phyloP scores from a whole-genome alignment of 306 rosid genomes.

The Malus fusca region DNA sequence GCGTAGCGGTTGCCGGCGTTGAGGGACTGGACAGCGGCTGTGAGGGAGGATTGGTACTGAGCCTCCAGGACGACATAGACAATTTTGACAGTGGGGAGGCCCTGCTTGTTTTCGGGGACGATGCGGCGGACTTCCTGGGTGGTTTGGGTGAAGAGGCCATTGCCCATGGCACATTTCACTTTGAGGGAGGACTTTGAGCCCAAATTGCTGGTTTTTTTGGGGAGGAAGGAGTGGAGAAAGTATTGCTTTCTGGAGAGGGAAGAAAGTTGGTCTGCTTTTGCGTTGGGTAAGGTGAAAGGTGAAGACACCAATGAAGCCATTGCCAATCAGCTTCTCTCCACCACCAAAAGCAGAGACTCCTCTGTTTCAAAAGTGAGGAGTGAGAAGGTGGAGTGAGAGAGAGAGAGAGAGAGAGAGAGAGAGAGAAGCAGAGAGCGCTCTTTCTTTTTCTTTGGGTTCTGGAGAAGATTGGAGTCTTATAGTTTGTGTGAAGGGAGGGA shows the following conservation, averaged over 20 bases:
- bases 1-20: slow-evolving; percentile 43
- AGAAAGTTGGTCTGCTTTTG: slow-evolving; percentile 61
- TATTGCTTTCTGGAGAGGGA: slow-evolving; percentile 56
- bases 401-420: neutral
- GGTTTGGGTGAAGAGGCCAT: slow-evolving; percentile 93
- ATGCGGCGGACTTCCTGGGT: slow-evolving; percentile 85
- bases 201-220: slow-evolving; percentile 39
- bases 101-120: slow-evolving; percentile 52
- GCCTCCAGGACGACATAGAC: slow-evolving; percentile 94
- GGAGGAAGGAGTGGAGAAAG: slow-evolving; percentile 85
- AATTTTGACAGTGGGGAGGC: slow-evolving; percentile 66
- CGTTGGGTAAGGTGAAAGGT: slow-evolving; percentile 51
- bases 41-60: slow-evolving; percentile 87
- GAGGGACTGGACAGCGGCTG: slow-evolving; percentile 71
- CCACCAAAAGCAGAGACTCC: neutral
- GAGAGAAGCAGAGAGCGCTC: neutral
- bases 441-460: neutral
- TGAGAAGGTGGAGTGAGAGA: slow-evolving; percentile 1
- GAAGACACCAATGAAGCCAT: slow-evolving; percentile 86
- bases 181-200: slow-evolving; percentile 36
- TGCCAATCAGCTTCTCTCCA: slow-evolving; percentile 18
- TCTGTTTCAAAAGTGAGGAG: slow-evolving; percentile 18
- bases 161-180: slow-evolving; percentile 79
- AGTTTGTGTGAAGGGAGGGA: slow-evolving; percentile 16
- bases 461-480: slow-evolving; percentile 10